Evolutionary conservation across 306 rosid genomes (phyloP), one percentile per base, ranked within the genome.

Genomic region (Lathyrus sativus): DNA sequence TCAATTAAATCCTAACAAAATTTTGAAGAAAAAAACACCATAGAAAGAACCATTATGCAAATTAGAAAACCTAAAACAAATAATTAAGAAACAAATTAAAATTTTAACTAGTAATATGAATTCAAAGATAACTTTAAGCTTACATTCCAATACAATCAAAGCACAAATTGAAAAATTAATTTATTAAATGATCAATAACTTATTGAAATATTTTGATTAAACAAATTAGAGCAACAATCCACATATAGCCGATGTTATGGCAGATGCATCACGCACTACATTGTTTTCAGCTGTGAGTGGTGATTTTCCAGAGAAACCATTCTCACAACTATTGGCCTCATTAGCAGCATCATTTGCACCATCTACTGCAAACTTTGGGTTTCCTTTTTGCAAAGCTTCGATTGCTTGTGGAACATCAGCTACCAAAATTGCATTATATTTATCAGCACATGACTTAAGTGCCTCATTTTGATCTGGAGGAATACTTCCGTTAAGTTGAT

Each of bases 351-450:
- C 86, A 15, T 53, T 49, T 1, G 77, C 70, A 14, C 74, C 63
- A 4, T 75, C 28, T 75, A 68, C 76, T 0, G 90, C 90, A 44
- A 75, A 77, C 38, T 79, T 79, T 0, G 79, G 74, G 19, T 75
- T 22, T 11, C 83, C 85, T 38, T 45, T 73, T 12, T 63, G 9
- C 42, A 86, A 48, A 65, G 68, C 81, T 24, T 58, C 78, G 60
- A 19, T 37, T 26, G 88, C 85, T 24, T 18, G 7, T n/a, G 81
- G 64, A 4, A 82, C 54, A 45, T 82, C 82, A 54, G 38, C 86
- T 2, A 9, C 43, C 45, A 82, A 0, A 51, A 85, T 43, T 3
- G 71, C 62, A 7, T 3, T 65, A 71, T 82, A 79, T 0, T 7
- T 0, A 5, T 17, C 53, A 7, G 6, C 63, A 31, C 89, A 88